Evolutionary conservation across 2,329 filamentous ascomycete species (phyloP).

Genomic region (Pleoardoris graminearum): DNA sequence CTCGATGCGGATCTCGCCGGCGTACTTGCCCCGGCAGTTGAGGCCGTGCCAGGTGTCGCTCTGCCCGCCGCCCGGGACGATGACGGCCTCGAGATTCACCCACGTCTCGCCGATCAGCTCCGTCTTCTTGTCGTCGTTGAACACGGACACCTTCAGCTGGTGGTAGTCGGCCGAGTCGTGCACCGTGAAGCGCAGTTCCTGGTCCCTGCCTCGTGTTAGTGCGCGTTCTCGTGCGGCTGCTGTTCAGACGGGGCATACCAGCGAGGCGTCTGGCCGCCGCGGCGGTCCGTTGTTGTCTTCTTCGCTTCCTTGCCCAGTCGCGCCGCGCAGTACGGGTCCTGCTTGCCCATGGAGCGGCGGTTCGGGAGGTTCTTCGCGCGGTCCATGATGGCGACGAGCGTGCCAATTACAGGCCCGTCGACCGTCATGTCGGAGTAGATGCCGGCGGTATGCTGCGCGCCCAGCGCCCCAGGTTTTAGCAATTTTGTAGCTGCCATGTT

Average conservation of each 20-base stretch:
- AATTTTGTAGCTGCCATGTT: constrained; percentile 43
- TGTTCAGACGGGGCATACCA: constrained; percentile 66
- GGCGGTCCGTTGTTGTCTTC: constrained; percentile 91
- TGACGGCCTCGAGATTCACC: constrained; percentile 79
- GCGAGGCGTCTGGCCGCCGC: constrained; percentile 91
- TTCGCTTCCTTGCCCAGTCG: constrained; percentile 94
- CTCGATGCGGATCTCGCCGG: constrained; percentile 91
- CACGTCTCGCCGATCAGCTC: constrained; percentile 94
- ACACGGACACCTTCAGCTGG: constrained; percentile 91
- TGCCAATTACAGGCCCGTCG: constrained; percentile 91
- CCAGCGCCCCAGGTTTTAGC: constrained; percentile 40
- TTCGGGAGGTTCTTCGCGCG: constrained; percentile 97
- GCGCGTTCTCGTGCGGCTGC: constrained; percentile 17
- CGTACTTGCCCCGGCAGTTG: constrained; percentile 89
- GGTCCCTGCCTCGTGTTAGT: constrained; percentile 68
- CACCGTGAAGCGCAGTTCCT: constrained; percentile 93
- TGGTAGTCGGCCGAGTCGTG: constrained; percentile 97
- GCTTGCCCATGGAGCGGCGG: constrained; percentile 95
- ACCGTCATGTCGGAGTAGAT: constrained; percentile 94
- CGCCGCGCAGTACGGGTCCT: constrained; percentile 95
- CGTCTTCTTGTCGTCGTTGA: constrained; percentile 98
- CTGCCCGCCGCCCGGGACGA: constrained; percentile 87
- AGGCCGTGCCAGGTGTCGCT: constrained; percentile 90
- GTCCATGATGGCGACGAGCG: constrained; percentile 88
- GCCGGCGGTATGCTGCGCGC: constrained; percentile 78